Base-by-base conservation (phyloP, 352 stramenopile genomes). In the Globisporangium carolinianum region DNA sequence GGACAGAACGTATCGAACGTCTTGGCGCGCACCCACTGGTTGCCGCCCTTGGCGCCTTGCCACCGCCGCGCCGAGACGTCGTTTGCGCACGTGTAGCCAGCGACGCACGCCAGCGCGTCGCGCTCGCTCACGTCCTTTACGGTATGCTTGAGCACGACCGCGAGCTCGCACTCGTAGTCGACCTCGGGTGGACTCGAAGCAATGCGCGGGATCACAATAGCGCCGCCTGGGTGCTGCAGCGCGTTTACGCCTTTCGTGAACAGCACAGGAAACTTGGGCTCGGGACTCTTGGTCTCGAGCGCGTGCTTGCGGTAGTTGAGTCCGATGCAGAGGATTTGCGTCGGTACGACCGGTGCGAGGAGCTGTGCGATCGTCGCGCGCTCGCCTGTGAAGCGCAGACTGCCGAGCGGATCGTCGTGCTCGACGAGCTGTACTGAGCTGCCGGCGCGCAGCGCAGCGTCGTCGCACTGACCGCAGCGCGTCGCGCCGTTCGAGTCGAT, bases 91-190 rank as follows among this genome's bases (percentile, higher is more conserved):
- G 85, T 94, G 69, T 96, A 96, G 0, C 88, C 90, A 46, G 82
- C 86, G 5, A 97, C 88, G 62, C 85, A 95, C 32, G 75, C 76
- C 47, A 97, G 66, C 47, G 88, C 90, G 41, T 96, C 80, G 51
- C 88, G 65, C 53, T 87, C 76, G 12, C 77, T 86, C 39, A 97
- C 86, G 59, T 97, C 76, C 57, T 87, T 92, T 65, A 78, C 88
- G 11, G 61, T 65, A 50, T 90, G 75, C n/a, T 83, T 82, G 36
- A 97, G 83, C 48, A 97, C 71, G 1, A 97, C 83, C 0, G 87
- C 90, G 32, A 97, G 73, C 60, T 97, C 90, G 61, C 86, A 95
- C 58, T 97, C 90, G 55, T 96, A 97, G 64, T 97, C 90, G 10
- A 96, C 71, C 62, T 96, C 80, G 18, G 74, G 69, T 8, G 80